Evolutionary conservation across 2,329 filamentous ascomycete species (phyloP), one percentile per base, ranked within the genome.

Genomic region (Colletotrichum karsti): DNA sequence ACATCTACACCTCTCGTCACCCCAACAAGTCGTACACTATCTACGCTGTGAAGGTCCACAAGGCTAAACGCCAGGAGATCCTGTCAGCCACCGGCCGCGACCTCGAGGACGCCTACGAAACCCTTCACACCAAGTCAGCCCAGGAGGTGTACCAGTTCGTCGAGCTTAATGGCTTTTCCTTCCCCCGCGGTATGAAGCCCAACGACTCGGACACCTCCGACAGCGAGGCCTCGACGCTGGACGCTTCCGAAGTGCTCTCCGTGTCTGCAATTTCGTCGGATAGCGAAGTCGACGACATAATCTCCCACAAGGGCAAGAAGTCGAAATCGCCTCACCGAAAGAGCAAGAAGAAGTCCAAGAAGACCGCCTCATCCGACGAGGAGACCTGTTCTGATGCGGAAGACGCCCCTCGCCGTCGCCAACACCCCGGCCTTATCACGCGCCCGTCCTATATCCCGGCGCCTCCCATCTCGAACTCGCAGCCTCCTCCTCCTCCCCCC

Each of bases 31-130:
- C 61, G 7, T 69, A 57, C 33, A 67, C 61, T 20, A 95, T 96
- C 75, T 92, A 93, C 4, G 91, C 96, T 30, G 86, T 90, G 56
- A 91, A 91, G 79, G 90, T 92, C 64, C 91, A 95, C 79, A 93
- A 95, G 77, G 92, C 92, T 30, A 94, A 94, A 84, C 94, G 93
- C 74, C 81, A 69, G 41, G 74, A 71, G 18, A 67, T 79, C 13
- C 70, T 83, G 9, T 76, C 76, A n/a, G 79, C 77, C 20, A 70
- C 75, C 2, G 77, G 72, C 7, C 50, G 65, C 15, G 75, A 76
- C 15, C 63, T 75, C 7, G 62, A 74, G 22, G 75, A 75, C 4
- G 81, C 80, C 9, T 71, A 83, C 6, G 75, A 78, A 56, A 65
- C 74, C 15, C 78, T 83, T n/a, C 78, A 81, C 65, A 65, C 71